phyloP scores from a whole-genome alignment of 2,329 filamentous ascomycete species.

The Chaetomium globosum region DNA sequence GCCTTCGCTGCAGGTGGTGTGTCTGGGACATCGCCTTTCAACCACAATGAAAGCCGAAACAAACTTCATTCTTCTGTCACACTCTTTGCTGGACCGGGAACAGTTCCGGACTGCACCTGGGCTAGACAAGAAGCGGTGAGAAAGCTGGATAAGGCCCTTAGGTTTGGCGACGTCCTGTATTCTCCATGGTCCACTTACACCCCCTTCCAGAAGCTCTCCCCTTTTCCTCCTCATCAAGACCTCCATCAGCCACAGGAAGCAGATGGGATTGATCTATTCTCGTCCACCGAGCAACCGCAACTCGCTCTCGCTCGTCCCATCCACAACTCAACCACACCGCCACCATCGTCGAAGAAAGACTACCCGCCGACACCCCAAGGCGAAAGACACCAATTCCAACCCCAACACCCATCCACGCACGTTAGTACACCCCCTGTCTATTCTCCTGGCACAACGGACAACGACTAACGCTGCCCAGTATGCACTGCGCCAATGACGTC shows the following conservation, averaged over 20 bases:
- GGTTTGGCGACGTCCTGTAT: background rate
- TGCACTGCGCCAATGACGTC: background rate
- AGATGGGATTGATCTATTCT: conserved; percentile 15
- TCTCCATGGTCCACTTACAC: conserved; percentile 10
- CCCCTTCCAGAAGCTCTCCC: too few relatives aligned
- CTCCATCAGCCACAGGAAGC: background rate
- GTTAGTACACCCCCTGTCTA: background rate
- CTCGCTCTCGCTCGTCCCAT: conserved; percentile 8
- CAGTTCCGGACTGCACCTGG: background rate
- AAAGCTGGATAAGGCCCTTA: background rate
- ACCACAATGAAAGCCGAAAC: background rate
- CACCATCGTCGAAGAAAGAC: background rate
- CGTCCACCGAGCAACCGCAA: conserved; percentile 19
- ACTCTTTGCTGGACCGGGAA: background rate
- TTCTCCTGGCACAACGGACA: background rate
- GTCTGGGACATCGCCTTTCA: conserved; percentile 6
- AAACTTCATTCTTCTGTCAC: background rate
- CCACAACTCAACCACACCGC: background rate
- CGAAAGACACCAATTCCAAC: background rate
- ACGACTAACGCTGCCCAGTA: background rate
- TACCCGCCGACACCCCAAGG: background rate
- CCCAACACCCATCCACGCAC: background rate
- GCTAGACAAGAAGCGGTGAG: background rate
- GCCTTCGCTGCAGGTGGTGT: background rate
- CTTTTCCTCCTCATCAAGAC: background rate